Base-by-base conservation (phyloP, 805 yeast genomes). In the Lachancea mirantina region DNA sequence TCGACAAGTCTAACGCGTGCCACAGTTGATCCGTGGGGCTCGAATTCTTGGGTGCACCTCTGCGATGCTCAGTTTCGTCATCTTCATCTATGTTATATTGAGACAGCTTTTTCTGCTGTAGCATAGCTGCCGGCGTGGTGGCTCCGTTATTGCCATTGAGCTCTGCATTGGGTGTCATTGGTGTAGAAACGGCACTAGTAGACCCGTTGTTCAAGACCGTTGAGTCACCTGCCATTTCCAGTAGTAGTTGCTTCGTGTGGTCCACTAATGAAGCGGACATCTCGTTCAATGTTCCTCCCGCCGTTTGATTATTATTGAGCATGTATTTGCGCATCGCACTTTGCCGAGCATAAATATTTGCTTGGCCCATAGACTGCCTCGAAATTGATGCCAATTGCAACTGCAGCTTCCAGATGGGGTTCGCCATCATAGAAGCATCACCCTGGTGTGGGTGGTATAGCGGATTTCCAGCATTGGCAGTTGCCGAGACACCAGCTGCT, bases 1-100 rank as follows among this genome's bases (percentile, higher is more conserved):
- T 96, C 43, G 94, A 77, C 43, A 89, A 65, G 62, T 92, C 99
- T 43, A 92, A 65, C 5, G 88, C 89, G 34, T 94, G 82, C 99
- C 99, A 92, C 52, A 83, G 70, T 61, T 88, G 96, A 39, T 78
- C 79, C 22, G 81, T 76, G 40, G 45, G 49, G 28, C 56, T 47
- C 14, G 47, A 32, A 29, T 42, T 41, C 26, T 39, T 38, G 19
- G 46, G 47, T 13, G 45, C 46, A 22, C 38, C 27, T 40, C 45
- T 39, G 26, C 47, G 43, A 30, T 45, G 45, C 29, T 49, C 58
- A 29, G 35, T 50, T 50, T 77, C 80, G 47, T 79, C 84, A 42
- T 77, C 83, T 39, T 68, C 72, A 34, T 64, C 65, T 16, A 57
- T 56, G 32, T 62, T 60, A 32, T 50, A 57, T 35, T 62, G 67